These are phyloP conservation scores for Rhamnella rubrinervis DNA, from an alignment of 331 rosid species.

Conservation along the genomic window DNA sequence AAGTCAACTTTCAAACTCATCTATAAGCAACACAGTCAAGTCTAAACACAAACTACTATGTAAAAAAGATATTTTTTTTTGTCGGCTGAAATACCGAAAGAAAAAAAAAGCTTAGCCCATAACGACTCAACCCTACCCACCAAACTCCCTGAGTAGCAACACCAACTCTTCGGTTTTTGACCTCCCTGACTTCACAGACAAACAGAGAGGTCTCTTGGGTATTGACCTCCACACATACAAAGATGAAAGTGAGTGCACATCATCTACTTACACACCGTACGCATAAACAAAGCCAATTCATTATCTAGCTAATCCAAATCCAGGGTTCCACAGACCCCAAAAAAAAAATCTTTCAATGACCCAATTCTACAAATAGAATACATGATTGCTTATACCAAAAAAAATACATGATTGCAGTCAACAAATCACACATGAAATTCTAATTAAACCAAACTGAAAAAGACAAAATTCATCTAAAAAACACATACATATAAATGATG, in stretches of 20 bases:
- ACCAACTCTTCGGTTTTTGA: not conserved
- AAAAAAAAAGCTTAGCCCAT: not conserved
- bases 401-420: not conserved
- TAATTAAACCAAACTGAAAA: too few species aligned
- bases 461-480: not conserved
- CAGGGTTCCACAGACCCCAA: slow-evolving; percentile 2
- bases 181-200: not conserved
- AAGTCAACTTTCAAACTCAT: not conserved
- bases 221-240: too few species aligned
- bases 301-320: not conserved
- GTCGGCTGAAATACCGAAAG: too few species aligned
- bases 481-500: not conserved
- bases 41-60: too few species aligned
- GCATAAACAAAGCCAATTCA: not conserved
- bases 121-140: not conserved
- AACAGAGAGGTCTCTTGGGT: too few species aligned
- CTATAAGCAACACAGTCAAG: not conserved
- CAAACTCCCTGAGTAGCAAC: not conserved
- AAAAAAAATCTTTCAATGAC: slow-evolving; percentile 3
- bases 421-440: not conserved
- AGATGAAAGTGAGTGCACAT: too few species aligned
- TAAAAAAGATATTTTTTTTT: too few species aligned
- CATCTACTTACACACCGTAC: not conserved
- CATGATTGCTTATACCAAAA: not conserved
- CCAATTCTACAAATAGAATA: not conserved